Evolutionary conservation across 257 asterid species (phyloP), one percentile per base, ranked within the genome.

Genomic region (Coffea canephora): DNA sequence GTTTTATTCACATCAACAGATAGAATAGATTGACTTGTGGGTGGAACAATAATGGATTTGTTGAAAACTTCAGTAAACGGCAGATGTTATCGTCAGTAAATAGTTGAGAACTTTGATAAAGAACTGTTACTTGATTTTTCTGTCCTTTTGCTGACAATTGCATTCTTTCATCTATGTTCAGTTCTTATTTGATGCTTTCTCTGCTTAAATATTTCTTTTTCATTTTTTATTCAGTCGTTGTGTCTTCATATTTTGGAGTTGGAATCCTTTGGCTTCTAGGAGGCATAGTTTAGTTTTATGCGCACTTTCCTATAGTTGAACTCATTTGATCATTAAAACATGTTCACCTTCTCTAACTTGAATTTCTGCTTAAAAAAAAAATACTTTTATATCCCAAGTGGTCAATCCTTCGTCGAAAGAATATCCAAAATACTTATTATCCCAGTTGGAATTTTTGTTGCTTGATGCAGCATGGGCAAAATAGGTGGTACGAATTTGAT

Each of bases 401-500:
- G 45, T 21, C 31, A 39, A 43, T 4, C 36, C 12, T 69, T 78
- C 3, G 8, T 25, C 36, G 71, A 14, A n/a, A 71, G 41, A 25
- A 25, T 76, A 6, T 39, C 6, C 15, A 5, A 36, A 41, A n/a
- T 69, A 61, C n/a, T 39, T 54, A 23, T n/a, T 18, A 3, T 10
- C 15, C 14, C 14, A 1, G 21, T 43, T 50, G 75, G 14, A 25
- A 50, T 73, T n/a, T 74, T 23, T 75, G 69, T 73, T 71, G 43
- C 74, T 68, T 75, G 64, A 31, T 84, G 88, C 92, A 93, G 98
- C 88, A 88, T 83, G 82, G 79, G 82, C 79, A 48, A 34, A 69
- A 79, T 69, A 77, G 54, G 59, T 93, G 98, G 98, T 90, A 89
- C 45, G 93, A 89, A 57, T 91, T 91, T 82, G 91, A 90, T 46